phyloP scores from a whole-genome alignment of 225 moss, liverwort and hornwort species.

The Pseudisothecium myosuroides region DNA sequence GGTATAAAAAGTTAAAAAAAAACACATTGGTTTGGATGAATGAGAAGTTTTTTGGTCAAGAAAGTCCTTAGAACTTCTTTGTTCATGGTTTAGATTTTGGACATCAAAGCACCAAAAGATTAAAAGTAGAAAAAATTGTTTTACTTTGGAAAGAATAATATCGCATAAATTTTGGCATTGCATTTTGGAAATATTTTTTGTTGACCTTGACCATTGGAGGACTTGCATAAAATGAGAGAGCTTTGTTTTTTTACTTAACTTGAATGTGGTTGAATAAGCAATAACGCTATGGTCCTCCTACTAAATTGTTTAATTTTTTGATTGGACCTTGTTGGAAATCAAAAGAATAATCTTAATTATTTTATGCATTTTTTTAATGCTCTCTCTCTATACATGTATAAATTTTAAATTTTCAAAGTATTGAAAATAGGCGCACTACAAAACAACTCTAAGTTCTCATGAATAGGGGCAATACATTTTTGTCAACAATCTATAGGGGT shows the following conservation, averaged over 20 bases:
- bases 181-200: not conserved
- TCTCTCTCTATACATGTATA: no score
- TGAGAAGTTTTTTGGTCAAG: not conserved
- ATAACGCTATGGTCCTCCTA: rapidly evolving
- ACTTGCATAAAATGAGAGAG: not conserved
- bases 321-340: not conserved
- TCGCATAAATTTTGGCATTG: rapidly evolving
- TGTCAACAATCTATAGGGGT: not conserved
- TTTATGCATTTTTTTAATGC: rapidly evolving
- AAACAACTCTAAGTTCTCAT: rapidly evolving
- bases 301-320: not conserved
- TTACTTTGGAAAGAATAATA: not conserved
- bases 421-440: rapidly evolving
- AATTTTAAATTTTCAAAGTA: not conserved
- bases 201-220: not conserved
- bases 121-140: not conserved
- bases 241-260: not conserved
- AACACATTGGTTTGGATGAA: not conserved
- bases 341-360: rapidly evolving
- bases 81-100: rapidly evolving
- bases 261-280: rapidly evolving
- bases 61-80: rapidly evolving
- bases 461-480: not conserved
- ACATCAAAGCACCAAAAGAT: rapidly evolving
- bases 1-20: no score